Evolutionary conservation across 495 filamentous ascomycete species (phyloP).

Genomic region (Neurospora terricola): DNA sequence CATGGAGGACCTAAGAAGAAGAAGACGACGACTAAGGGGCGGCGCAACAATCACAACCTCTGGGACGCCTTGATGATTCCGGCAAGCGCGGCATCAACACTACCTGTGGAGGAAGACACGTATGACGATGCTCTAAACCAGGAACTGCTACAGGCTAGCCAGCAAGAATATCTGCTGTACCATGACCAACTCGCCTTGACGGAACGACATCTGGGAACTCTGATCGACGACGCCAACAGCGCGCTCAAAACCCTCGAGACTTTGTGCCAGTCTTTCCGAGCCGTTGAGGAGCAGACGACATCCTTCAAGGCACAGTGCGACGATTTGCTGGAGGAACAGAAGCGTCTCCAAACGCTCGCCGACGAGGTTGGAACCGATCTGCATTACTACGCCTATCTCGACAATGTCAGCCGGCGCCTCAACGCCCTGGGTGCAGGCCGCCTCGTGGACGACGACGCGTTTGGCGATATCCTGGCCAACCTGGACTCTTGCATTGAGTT

Average conservation of each 20-base stretch:
- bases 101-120: conserved; percentile 46
- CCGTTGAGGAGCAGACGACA: conserved; percentile 82
- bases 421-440: conserved; percentile 86
- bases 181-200: conserved; percentile 70
- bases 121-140: conserved; percentile 52
- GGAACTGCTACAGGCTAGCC: conserved; percentile 66
- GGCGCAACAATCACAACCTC: conserved; percentile 19
- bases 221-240: conserved; percentile 64
- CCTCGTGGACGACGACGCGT: conserved; percentile 69
- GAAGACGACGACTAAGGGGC: conserved; percentile 31
- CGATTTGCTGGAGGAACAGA: conserved; percentile 68
- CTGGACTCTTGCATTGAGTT: conserved; percentile 84
- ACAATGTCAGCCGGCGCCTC: conserved; percentile 77
- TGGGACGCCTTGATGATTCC: conserved; percentile 29
- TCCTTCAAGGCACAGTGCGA: conserved; percentile 88
- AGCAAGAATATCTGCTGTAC: conserved; percentile 77
- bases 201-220: conserved; percentile 65
- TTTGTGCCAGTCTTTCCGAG: conserved; percentile 71
- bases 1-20: conserved; percentile 34
- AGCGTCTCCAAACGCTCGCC: conserved; percentile 61
- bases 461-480: conserved; percentile 73
- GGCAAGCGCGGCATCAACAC: conserved; percentile 47
- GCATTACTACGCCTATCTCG: conserved; percentile 84
- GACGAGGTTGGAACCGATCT: conserved; percentile 76
- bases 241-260: conserved; percentile 64